Evolutionary conservation across 1,139 yeast genomes (phyloP).

Genomic region (Saccharomyces hybrid): DNA sequence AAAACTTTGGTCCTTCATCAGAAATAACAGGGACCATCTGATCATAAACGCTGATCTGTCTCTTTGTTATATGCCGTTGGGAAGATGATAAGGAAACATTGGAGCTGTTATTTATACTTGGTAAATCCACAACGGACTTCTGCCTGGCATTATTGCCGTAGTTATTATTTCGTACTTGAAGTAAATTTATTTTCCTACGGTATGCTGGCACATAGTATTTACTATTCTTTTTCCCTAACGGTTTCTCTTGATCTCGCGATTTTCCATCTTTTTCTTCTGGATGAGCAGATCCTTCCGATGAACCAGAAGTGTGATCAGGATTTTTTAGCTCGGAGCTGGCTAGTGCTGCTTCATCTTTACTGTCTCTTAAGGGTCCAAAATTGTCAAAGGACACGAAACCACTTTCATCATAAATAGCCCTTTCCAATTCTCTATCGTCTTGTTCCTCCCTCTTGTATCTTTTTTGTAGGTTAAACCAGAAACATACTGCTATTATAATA

Average conservation of each 20-base stretch:
- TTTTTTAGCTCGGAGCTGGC: constrained; percentile 5
- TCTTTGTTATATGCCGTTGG: constrained; percentile 10
- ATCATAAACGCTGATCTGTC: constrained; percentile 22
- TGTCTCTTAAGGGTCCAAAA: constrained; percentile 20
- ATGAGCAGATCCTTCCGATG: constrained; percentile 8
- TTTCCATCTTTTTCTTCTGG: constrained; percentile 5
- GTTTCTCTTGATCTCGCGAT: not conserved
- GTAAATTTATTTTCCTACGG: constrained; percentile 28
- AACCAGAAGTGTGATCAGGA: not conserved
- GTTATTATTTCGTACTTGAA: constrained; percentile 7
- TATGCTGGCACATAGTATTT: constrained; percentile 35
- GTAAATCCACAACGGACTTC: not conserved
- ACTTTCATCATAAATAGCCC: constrained; percentile 28
- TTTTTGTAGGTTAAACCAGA: constrained; percentile 35
- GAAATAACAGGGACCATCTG: constrained; percentile 29
- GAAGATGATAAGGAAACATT: constrained; percentile 21
- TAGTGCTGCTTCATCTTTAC: constrained; percentile 7
- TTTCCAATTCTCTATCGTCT: constrained; percentile 30
- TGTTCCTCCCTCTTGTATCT: constrained; percentile 34
- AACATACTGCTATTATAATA: constrained; percentile 28
- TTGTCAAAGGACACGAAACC: constrained; percentile 31
- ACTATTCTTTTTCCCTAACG: constrained; percentile 7
- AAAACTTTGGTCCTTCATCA: constrained; percentile 7
- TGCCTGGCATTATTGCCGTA: constrained; percentile 9
- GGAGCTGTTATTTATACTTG: constrained; percentile 19